Percentiles rank a stretch among this genome's conserved stretches.
phyloP scores from a whole-genome alignment of 2,329 filamentous ascomycete species.

The Fusarium goolgardi region DNA sequence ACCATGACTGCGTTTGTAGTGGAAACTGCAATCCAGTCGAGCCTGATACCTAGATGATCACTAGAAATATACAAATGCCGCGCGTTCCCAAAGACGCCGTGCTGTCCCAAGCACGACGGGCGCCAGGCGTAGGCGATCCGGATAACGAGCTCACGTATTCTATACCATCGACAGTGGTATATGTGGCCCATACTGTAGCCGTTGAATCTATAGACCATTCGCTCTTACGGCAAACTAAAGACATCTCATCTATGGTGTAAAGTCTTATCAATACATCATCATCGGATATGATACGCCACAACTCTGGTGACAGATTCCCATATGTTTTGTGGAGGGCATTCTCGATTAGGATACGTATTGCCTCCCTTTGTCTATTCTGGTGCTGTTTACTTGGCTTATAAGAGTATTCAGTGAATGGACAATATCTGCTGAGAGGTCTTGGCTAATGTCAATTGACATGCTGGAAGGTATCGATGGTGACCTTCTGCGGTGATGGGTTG shows the following conservation, averaged over 20 bases:
- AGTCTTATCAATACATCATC: slow-evolving; percentile 9
- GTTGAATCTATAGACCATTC: background rate
- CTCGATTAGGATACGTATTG: background rate
- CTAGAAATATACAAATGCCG: slow-evolving; percentile 2
- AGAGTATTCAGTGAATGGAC: background rate
- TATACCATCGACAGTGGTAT: slow-evolving; percentile 15
- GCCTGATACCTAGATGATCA: slow-evolving; percentile 29
- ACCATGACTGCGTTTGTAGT: background rate
- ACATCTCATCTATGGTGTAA: slow-evolving; percentile 6
- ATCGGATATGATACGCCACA: slow-evolving; percentile 9
- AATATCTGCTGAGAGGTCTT: background rate
- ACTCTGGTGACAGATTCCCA: slow-evolving; percentile 12
- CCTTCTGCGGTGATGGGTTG: too few species aligned
- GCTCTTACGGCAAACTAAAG: background rate
- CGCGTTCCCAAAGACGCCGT: too few species aligned
- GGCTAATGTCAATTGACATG: too few species aligned
- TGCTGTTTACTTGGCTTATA: background rate
- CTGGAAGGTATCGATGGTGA: too few species aligned
- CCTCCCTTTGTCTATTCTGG: background rate
- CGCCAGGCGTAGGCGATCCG: accelerated
- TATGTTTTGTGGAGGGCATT: background rate
- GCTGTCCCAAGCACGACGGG: background rate
- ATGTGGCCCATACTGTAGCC: background rate
- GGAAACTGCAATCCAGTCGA: background rate
- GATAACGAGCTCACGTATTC: slow-evolving; percentile 12